A percentile compares a stretch with the other conserved stretches of the same genome.
phyloP scores from a whole-genome alignment of 495 filamentous ascomycete species.

The Xylaria castorea region DNA sequence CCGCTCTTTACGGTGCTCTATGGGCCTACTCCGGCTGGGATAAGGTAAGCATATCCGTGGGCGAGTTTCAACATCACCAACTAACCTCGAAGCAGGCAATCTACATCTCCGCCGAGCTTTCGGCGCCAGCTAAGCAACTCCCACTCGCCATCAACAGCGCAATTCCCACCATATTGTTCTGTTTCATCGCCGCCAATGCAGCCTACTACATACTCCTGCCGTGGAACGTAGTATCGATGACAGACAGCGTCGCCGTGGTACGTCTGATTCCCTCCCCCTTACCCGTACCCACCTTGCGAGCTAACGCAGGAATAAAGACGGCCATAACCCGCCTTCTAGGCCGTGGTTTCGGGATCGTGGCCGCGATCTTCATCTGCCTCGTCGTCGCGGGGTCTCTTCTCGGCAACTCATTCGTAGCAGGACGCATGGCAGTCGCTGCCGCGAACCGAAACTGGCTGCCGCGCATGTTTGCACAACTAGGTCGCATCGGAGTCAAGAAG shows the following conservation, averaged over 20 bases:
- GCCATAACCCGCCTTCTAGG: conserved; percentile 61
- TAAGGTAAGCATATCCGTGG: conserved; percentile 48
- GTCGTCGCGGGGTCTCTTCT: conserved; percentile 61
- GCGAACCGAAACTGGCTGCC: conserved; percentile 61
- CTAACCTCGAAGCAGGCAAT: conserved; percentile 48
- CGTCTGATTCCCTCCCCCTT: conserved; percentile 32
- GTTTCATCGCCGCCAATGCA: conserved; percentile 60
- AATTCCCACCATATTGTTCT: conserved; percentile 60
- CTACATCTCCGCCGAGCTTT: conserved; percentile 62
- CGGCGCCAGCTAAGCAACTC: conserved; percentile 56
- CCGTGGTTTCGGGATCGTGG: conserved; percentile 50
- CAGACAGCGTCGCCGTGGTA: conserved; percentile 63
- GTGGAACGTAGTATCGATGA: conserved; percentile 58
- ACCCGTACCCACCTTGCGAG: neutral
- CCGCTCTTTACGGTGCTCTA: conserved; percentile 60
- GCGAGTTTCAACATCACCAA: conserved; percentile 1
- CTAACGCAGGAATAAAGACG: conserved; percentile 43
- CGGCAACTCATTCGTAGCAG: conserved; percentile 63
- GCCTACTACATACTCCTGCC: conserved; percentile 64
- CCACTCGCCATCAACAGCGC: conserved; percentile 63
- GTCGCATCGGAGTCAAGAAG: conserved; percentile 40
- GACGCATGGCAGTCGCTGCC: conserved; percentile 63
- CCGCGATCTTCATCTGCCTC: conserved; percentile 58
- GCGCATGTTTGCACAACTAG: conserved; percentile 49
- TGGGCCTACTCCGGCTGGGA: conserved; percentile 69